phyloP scores from a whole-genome alignment of 495 filamentous ascomycete genomes.

The Aspergillus sparsus region DNA sequence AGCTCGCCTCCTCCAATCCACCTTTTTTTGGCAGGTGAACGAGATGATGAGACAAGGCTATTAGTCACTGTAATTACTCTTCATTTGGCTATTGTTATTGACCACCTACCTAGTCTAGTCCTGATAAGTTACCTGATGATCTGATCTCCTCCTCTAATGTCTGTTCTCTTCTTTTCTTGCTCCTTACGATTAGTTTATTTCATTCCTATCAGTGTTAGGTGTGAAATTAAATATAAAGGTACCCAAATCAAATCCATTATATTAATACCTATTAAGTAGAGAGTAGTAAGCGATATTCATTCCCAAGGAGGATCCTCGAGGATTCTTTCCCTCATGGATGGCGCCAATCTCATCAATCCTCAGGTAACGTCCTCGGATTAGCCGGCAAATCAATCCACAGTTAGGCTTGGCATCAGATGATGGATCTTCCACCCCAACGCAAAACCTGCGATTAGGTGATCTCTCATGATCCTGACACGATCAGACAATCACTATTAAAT shows the following conservation, averaged over 20 bases:
- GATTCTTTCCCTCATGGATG: not conserved
- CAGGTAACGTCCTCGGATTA: slow-evolving; percentile 13
- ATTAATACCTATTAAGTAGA: too few relatives aligned
- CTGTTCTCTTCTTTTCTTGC: too few relatives aligned
- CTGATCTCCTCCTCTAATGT: too few relatives aligned
- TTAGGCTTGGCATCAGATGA: slow-evolving; percentile 26
- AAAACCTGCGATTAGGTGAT: slow-evolving; percentile 10
- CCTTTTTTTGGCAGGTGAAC: not conserved
- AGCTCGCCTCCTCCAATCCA: not conserved
- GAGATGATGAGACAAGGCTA: not conserved
- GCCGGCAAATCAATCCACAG: slow-evolving; percentile 24
- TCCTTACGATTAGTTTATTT: too few relatives aligned
- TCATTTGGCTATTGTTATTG: not conserved
- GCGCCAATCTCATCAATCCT: not conserved
- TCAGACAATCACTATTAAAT: slow-evolving; percentile 7
- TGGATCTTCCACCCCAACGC: not conserved
- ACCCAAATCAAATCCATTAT: too few relatives aligned
- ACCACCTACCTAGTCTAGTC: too few relatives aligned
- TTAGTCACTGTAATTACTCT: not conserved
- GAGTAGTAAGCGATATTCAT: not conserved
- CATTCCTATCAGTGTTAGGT: too few relatives aligned
- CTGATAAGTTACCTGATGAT: not conserved
- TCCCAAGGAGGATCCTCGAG: too few relatives aligned
- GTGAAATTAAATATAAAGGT: too few relatives aligned
- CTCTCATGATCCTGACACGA: slow-evolving; percentile 1